phyloP scores from a whole-genome alignment of 345 rosid species.

The Eucalyptus marginata region DNA sequence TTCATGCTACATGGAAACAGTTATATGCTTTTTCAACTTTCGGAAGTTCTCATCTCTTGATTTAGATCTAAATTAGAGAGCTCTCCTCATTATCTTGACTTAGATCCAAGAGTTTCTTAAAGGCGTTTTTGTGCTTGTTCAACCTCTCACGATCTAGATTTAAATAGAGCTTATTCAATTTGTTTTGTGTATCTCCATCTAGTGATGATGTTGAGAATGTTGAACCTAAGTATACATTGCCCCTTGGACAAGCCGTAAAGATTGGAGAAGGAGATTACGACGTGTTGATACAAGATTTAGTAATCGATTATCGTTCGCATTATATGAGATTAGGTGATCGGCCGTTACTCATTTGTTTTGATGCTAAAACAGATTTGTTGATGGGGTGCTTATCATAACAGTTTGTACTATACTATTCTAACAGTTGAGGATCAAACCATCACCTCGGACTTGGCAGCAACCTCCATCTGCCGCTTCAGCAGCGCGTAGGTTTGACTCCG shows the following conservation, averaged over 20 bases:
- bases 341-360: too few relatives aligned
- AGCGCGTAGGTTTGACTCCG: slow-evolving; percentile 42
- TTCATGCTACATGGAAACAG: not conserved
- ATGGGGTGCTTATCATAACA: not conserved
- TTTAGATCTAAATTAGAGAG: not conserved
- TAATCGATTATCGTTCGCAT: too few relatives aligned
- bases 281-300: too few relatives aligned
- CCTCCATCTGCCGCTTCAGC: slow-evolving; percentile 53
- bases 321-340: not conserved
- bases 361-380: too few relatives aligned
- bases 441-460: slow-evolving; percentile 33
- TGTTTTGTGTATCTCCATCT: rapidly evolving
- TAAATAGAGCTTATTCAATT: not conserved
- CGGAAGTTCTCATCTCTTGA: not conserved
- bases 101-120: not conserved
- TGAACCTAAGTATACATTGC: too few relatives aligned
- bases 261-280: too few relatives aligned
- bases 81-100: not conserved
- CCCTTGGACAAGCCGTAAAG: rapidly evolving
- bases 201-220: too few relatives aligned
- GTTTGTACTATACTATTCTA: not conserved
- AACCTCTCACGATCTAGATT: not conserved
- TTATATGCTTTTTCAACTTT: too few relatives aligned
- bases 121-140: not conserved
- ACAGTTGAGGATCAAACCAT: not conserved